Conservation (phyloP, 768 basidiomycete species). For the Dioszegia aurantiaca region DNA sequence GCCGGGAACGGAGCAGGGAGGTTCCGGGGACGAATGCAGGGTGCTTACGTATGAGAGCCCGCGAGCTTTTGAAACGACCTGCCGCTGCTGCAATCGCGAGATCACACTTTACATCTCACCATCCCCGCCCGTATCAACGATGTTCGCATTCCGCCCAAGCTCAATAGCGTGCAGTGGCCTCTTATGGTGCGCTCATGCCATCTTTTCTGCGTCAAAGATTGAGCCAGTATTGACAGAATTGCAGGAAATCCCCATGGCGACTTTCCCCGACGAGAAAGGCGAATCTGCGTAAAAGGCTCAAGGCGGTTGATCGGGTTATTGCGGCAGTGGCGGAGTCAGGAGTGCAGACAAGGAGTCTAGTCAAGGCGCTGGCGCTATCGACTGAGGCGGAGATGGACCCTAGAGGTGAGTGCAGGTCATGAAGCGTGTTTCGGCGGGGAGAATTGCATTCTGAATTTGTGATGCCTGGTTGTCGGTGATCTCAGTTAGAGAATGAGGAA, state of each 20-base stretch:
- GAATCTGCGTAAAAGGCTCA: conserved; percentile 80
- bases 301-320: conserved; percentile 90
- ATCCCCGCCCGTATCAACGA: conserved; percentile 50
- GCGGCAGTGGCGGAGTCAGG: conserved; percentile 80
- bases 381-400: conserved; percentile 91
- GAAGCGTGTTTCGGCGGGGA: too few species aligned
- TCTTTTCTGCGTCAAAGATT: not conserved
- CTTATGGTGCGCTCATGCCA: conserved; percentile 63
- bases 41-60: not conserved
- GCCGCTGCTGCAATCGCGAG: not conserved
- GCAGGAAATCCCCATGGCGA: conserved; percentile 93
- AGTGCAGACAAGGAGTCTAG: conserved; percentile 61
- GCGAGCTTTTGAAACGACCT: not conserved
- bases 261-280: conserved; percentile 87
- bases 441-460: too few species aligned
- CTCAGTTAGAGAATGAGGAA: too few species aligned
- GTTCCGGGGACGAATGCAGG: too few species aligned
- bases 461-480: too few species aligned
- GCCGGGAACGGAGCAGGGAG: too few species aligned
- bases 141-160: conserved; percentile 75
- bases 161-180: conserved; percentile 64
- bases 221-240: not conserved
- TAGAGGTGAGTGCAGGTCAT: conserved; percentile 55
- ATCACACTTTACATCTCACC: too few species aligned
- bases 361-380: conserved; percentile 73